Evolutionary conservation across 768 basidiomycete species (phyloP).

Genomic region (Psilocybe tampanensis): DNA sequence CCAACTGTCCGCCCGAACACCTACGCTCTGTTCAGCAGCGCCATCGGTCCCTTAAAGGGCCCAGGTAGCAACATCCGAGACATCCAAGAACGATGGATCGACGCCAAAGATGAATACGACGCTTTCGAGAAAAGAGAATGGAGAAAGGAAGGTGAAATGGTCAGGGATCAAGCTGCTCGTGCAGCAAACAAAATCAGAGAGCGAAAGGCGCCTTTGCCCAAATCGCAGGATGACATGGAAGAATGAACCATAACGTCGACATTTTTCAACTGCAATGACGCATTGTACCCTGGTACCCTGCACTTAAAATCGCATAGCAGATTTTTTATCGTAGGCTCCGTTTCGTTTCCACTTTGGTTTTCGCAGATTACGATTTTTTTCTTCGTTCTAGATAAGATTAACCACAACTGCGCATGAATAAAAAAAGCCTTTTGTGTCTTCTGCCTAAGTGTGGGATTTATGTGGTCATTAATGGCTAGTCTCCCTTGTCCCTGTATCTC

Average conservation of each 20-base stretch:
- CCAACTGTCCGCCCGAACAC: conserved; percentile 60
- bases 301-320: no score
- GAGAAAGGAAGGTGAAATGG: conserved; percentile 70
- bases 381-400: not conserved
- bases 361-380: no score
- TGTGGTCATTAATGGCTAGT: no score
- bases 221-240: conserved; percentile 6
- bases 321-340: no score
- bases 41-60: conserved; percentile 55
- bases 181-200: conserved; percentile 31
- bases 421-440: no score
- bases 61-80: conserved; percentile 62
- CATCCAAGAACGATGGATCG: conserved; percentile 95
- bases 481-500: no score
- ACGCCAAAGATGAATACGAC: conserved; percentile 80
- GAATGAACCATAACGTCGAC: conserved; percentile 1
- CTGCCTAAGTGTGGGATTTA: no score
- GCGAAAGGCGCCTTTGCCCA: conserved; percentile 20
- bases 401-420: no score
- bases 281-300: no score
- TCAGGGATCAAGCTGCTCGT: conserved; percentile 45
- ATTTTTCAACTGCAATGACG: no score
- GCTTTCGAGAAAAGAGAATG: conserved; percentile 78
- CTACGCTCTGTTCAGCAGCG: conserved; percentile 67
- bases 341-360: no score